Evolutionary conservation across 202 grass and related monocot species (phyloP).

Genomic region (Saccharum hybrid): DNA sequence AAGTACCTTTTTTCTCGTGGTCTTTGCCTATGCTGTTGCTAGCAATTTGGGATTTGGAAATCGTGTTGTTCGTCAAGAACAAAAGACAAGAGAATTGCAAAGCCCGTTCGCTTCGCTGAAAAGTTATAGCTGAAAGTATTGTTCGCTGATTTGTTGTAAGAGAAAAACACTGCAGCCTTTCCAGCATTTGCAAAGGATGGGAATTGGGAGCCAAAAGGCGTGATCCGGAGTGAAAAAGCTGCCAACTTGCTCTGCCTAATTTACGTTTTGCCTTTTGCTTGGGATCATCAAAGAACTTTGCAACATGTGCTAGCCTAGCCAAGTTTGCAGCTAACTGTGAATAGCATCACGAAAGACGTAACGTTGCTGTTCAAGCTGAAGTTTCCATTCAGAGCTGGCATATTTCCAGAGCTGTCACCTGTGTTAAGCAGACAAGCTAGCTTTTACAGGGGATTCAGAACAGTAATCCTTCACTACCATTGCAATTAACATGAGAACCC

Average conservation of each 20-base stretch:
- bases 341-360: constrained; percentile 7
- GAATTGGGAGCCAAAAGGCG: not conserved
- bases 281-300: constrained; percentile 28
- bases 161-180: not conserved
- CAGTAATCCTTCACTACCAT: not conserved
- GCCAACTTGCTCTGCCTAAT: constrained; percentile 3
- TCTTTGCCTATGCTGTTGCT: not conserved
- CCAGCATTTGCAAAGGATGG: not conserved
- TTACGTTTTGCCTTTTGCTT: constrained; percentile 12
- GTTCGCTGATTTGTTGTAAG: too few relatives aligned
- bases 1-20: too few relatives aligned
- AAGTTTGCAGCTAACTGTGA: not conserved
- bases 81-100: not conserved
- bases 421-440: not conserved
- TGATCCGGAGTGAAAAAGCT: constrained; percentile 6
- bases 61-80: not conserved
- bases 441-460: not conserved
- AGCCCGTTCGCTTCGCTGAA: too few relatives aligned
- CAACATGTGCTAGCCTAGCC: not conserved
- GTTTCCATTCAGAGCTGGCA: not conserved
- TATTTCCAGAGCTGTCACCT: not conserved
- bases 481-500: not conserved
- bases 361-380: not conserved
- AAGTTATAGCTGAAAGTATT: too few relatives aligned
- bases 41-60: not conserved